Conservation (phyloP, 768 basidiomycete species). For the Mycena vulgaris region DNA sequence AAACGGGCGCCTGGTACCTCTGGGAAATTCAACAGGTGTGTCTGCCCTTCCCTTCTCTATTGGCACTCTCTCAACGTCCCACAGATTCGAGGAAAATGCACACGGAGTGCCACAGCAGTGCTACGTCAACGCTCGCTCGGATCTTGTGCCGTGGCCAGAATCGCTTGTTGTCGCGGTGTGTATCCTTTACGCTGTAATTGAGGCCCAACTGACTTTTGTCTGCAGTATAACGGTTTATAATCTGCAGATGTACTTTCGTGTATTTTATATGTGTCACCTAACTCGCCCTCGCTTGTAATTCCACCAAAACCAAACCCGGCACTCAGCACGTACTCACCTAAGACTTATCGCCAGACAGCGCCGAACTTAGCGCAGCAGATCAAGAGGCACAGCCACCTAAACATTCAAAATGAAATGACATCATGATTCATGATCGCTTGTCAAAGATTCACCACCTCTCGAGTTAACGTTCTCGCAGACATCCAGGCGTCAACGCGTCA, state of each 20-base stretch:
- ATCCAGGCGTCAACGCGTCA: too few relatives aligned
- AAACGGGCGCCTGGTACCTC: slow-evolving; percentile 54
- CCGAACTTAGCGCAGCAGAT: too few relatives aligned
- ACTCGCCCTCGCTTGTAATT: too few relatives aligned
- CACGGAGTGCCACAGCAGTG: slow-evolving; percentile 38
- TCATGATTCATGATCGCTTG: too few relatives aligned
- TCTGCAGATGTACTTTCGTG: neutral
- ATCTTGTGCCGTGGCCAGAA: slow-evolving; percentile 60
- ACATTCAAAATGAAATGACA: too few relatives aligned
- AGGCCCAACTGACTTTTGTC: neutral
- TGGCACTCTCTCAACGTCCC: neutral
- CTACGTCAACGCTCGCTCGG: slow-evolving; percentile 51
- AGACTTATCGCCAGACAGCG: too few relatives aligned
- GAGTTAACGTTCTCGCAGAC: too few relatives aligned
- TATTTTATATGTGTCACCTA: neutral
- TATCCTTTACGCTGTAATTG: neutral
- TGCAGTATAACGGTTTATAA: slow-evolving; percentile 18
- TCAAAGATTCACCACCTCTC: too few relatives aligned
- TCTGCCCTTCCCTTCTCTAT: neutral
- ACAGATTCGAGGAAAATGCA: slow-evolving; percentile 56
- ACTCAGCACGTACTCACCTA: too few relatives aligned
- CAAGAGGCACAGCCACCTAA: too few relatives aligned
- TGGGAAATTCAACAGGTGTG: slow-evolving; percentile 58
- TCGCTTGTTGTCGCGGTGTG: slow-evolving; percentile 58
- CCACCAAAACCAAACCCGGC: too few relatives aligned